These are phyloP conservation scores for Xylona heveae DNA, from an alignment of 495 filamentous ascomycete species.

Conservation along the genomic window DNA sequence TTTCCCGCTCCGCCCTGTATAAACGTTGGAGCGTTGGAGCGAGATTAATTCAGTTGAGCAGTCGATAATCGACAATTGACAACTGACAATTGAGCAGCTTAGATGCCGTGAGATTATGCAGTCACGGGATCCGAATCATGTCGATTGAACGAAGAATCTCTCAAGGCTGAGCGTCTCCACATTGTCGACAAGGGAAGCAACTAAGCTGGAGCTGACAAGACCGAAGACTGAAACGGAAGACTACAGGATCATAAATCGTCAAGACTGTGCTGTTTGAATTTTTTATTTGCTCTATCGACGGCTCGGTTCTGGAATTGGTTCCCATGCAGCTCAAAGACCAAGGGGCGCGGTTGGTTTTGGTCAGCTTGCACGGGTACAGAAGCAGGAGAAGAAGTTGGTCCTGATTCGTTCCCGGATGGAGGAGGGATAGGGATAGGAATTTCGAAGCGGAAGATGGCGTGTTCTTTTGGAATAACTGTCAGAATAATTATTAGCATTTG, in stretches of 20 bases:
- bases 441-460: conserved; percentile 62
- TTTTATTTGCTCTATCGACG: conserved; percentile 69
- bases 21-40: no score
- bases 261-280: conserved; percentile 62
- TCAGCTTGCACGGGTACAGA: background rate
- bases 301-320: conserved; percentile 68
- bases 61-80: no score
- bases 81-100: no score
- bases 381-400: background rate
- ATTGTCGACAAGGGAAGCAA: no score
- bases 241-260: conserved; percentile 39
- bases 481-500: background rate
- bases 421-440: conserved; percentile 26
- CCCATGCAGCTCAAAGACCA: conserved; percentile 77
- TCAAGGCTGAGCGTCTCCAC: no score
- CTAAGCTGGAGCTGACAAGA: no score
- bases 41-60: no score
- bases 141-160: no score
- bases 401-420: background rate
- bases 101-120: no score
- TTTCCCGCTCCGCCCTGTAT: no score
- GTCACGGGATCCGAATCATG: no score
- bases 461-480: conserved; percentile 64
- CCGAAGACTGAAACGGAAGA: no score
- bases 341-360: conserved; percentile 10